Evolutionary conservation across 1,139 yeast species (phyloP), one percentile per base, ranked within the genome.

Genomic region (Yamadazyma aaseri): DNA sequence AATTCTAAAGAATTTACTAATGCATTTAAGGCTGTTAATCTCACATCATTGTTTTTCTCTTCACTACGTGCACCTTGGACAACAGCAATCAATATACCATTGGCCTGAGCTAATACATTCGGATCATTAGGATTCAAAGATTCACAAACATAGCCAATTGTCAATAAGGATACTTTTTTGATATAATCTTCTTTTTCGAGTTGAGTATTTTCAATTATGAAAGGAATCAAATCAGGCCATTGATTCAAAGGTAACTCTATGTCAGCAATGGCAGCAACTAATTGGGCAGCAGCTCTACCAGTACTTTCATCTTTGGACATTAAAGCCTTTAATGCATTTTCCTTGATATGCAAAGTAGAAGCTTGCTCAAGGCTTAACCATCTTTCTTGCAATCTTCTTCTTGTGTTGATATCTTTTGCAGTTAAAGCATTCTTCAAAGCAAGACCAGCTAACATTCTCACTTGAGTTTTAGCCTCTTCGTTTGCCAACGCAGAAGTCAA

Each of bases 81-180:
- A 52, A 92, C 89, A 20, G 98, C 96, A 44, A 95, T 90, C 49
- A 92, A 72, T 36, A 92, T 87, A 35, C 96, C 96, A 57, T 87
- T 87, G 10, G 96, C 84, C 58, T 90, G 96, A 7, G 86, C 71
- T 14, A 83, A 79, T 41, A 90, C 80, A 29, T 82, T 83, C 16
- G 84, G 80, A 58, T 87, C 86, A 41, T 74, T 73, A 14, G 96
- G 95, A 55, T 90, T 96, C 8, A 95, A 92, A 37, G 85, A 76
- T 63, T 92, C 98, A 64, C 98, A 92, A 45, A 92, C 90, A 59
- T 89, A 92, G 33, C 98, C 98, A 53, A 92, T 85, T 3, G 97
- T 78, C 51, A 87, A 73, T 47, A 90, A 71, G 5, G 96, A 85
- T 1, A 96, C 86, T 52, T 90, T 78, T 64, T 92, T 92, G 37